Conservation (phyloP, 2,329 filamentous ascomycete genomes). For the Aureobasidium uvarum region DNA sequence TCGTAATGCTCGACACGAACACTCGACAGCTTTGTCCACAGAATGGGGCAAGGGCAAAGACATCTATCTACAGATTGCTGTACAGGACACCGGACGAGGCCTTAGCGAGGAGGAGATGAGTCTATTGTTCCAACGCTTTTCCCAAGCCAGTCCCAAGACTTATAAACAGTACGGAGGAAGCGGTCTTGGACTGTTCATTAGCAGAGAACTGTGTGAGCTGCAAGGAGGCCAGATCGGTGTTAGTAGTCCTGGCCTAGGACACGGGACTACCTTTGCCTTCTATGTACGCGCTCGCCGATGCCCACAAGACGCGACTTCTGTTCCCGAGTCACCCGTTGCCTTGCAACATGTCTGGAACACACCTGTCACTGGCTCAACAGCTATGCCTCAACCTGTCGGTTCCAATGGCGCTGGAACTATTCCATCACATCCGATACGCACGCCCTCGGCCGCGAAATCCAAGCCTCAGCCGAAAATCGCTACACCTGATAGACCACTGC, state of each 20-base stretch:
- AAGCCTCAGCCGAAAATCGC: not conserved
- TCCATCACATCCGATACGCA: not conserved
- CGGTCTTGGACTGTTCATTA: slow-evolving; percentile 67
- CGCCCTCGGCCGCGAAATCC: not conserved
- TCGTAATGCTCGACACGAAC: slow-evolving; percentile 27
- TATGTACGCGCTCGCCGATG: slow-evolving; percentile 48
- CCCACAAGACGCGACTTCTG: not conserved
- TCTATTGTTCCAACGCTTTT: slow-evolving; percentile 64
- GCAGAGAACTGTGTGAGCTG: slow-evolving; percentile 64
- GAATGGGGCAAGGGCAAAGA: slow-evolving; percentile 42
- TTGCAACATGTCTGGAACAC: slow-evolving; percentile 22
- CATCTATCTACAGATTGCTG: slow-evolving; percentile 40
- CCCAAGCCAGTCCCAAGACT: slow-evolving; percentile 64
- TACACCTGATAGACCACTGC: slow-evolving; percentile 33
- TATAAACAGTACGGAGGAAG: slow-evolving; percentile 68
- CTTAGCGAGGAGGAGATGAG: slow-evolving; percentile 38
- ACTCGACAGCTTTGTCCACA: slow-evolving; percentile 29
- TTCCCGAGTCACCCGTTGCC: slow-evolving; percentile 1
- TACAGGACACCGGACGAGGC: slow-evolving; percentile 41
- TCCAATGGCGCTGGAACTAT: not conserved
- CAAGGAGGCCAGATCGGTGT: slow-evolving; percentile 68
- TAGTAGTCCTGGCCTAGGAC: slow-evolving; percentile 51
- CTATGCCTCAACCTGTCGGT: slow-evolving; percentile 26
- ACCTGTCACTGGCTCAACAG: slow-evolving; percentile 27
- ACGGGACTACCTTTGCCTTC: slow-evolving; percentile 64